phyloP scores from a whole-genome alignment of 2,329 filamentous ascomycete species.

The Orbilia oligospora region DNA sequence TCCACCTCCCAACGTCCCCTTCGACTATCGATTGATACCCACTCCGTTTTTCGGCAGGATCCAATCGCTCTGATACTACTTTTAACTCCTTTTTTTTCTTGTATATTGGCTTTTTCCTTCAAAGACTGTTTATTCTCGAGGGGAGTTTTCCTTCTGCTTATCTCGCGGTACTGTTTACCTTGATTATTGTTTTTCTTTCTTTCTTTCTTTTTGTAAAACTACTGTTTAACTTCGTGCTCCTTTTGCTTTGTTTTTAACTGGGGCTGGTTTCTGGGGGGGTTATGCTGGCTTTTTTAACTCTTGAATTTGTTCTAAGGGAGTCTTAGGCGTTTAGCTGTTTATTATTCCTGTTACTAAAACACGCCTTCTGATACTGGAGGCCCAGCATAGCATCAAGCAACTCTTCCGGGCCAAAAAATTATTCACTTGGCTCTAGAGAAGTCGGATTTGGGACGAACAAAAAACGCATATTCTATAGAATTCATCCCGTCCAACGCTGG shows the following conservation, averaged over 20 bases:
- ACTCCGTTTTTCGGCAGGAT: slow-evolving; percentile 51
- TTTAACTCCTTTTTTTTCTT: slow-evolving; percentile 54
- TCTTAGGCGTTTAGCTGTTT: slow-evolving; percentile 11
- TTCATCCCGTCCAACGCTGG: slow-evolving; percentile 6
- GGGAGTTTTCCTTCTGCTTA: slow-evolving; percentile 41
- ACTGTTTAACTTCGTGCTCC: background rate
- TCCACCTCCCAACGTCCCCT: background rate
- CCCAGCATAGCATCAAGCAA: slow-evolving; percentile 7
- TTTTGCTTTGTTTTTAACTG: slow-evolving; percentile 5
- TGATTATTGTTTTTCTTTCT: too few species aligned
- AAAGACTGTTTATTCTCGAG: slow-evolving; percentile 20
- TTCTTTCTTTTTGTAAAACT: too few species aligned
- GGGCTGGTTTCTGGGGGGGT: slow-evolving; percentile 28
- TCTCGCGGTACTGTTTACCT: background rate
- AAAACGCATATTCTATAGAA: slow-evolving; percentile 23
- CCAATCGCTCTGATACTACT: slow-evolving; percentile 43
- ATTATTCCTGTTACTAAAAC: slow-evolving; percentile 7
- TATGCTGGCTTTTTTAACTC: slow-evolving; percentile 25
- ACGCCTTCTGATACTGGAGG: slow-evolving; percentile 29
- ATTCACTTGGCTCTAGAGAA: background rate
- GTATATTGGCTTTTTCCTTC: slow-evolving; percentile 55
- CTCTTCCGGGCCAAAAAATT: background rate
- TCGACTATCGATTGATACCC: slow-evolving; percentile 32
- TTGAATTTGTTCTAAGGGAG: slow-evolving; percentile 29
- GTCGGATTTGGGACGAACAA: background rate